Evolutionary conservation across 179 eudicot genomes (phyloP).

Genomic region (Patellifolia procumbens): DNA sequence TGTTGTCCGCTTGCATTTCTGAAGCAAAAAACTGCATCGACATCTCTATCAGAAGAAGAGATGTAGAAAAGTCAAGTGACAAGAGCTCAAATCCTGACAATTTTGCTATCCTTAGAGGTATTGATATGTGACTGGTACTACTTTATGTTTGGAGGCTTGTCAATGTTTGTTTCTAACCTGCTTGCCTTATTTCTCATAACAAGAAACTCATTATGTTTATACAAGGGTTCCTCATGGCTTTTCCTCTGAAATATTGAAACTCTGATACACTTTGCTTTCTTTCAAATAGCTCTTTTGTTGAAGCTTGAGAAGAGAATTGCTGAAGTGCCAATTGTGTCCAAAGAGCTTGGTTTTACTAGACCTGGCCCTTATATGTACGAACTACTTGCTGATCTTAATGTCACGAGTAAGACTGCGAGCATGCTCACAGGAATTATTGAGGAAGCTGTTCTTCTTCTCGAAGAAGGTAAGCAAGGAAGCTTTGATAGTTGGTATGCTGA

Average conservation of each 20-base stretch:
- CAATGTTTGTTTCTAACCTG: slow-evolving; percentile 12
- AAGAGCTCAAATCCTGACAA: slow-evolving; percentile 71
- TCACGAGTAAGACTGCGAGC: slow-evolving; percentile 56
- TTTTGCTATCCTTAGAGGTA: slow-evolving; percentile 97
- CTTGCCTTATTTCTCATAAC: not conserved
- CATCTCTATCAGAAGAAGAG: slow-evolving; percentile 74
- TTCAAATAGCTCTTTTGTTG: slow-evolving; percentile 75
- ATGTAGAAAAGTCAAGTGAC: slow-evolving; percentile 56
- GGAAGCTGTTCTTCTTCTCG: slow-evolving; percentile 80
- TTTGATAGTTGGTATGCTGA: slow-evolving; percentile 8
- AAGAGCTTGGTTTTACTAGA: slow-evolving; percentile 86
- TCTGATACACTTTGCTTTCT: slow-evolving; percentile 8
- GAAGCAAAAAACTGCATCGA: slow-evolving; percentile 88
- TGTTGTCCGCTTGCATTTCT: slow-evolving; percentile 81
- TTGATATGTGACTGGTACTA: not conserved
- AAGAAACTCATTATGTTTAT: not conserved
- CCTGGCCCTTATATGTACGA: slow-evolving; percentile 95
- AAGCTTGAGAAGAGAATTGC: slow-evolving; percentile 95
- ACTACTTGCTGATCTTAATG: slow-evolving; percentile 77
- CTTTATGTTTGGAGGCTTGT: slow-evolving; percentile 23
- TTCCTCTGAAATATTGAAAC: slow-evolving; percentile 2
- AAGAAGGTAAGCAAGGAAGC: slow-evolving; percentile 66
- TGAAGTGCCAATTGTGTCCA: slow-evolving; percentile 80
- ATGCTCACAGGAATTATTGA: slow-evolving; percentile 73
- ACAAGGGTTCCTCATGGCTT: not conserved